A percentile compares a stretch with the other conserved stretches of the same genome.
These are phyloP conservation scores for Neltuma alba DNA, from an alignment of 306 rosid species.

Conservation along the genomic window DNA sequence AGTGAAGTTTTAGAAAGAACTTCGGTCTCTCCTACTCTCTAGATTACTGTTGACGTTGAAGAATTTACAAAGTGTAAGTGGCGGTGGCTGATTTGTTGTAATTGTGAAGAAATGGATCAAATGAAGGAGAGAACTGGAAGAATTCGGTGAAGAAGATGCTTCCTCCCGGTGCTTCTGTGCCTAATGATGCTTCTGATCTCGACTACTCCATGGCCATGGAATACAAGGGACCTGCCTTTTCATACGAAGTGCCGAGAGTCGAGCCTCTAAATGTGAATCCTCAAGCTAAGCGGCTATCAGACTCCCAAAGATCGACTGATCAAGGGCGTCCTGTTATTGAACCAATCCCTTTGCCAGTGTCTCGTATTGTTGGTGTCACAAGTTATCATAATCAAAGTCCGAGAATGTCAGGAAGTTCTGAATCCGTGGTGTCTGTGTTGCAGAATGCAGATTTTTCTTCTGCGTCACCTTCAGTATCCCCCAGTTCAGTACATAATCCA, in stretches of 20 bases:
- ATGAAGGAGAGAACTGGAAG: slow-evolving; percentile 76
- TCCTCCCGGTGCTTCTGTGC: slow-evolving; percentile 85
- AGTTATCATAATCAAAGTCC: slow-evolving; percentile 73
- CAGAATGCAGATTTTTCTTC: slow-evolving; percentile 87
- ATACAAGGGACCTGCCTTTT: slow-evolving; percentile 81
- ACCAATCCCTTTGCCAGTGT: slow-evolving; percentile 84
- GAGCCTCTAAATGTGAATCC: slow-evolving; percentile 74
- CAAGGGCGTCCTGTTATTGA: slow-evolving; percentile 56
- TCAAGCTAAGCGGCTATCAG: slow-evolving; percentile 45
- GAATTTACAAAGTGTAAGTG: slow-evolving; percentile 3
- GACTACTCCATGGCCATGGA: slow-evolving; percentile 89
- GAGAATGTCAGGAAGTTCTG: slow-evolving; percentile 86
- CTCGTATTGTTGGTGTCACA: slow-evolving; percentile 76
- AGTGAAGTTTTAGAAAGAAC: slow-evolving; percentile 26
- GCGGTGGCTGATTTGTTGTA: slow-evolving; percentile 8
- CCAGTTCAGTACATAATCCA: slow-evolving; percentile 75
- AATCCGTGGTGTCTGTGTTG: slow-evolving; percentile 90
- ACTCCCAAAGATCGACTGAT: slow-evolving; percentile 54
- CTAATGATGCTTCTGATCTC: slow-evolving; percentile 71
- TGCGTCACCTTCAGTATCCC: slow-evolving; percentile 90
- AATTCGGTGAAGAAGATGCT: slow-evolving; percentile 78
- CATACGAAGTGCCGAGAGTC: slow-evolving; percentile 79
- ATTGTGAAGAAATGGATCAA: slow-evolving; percentile 49
- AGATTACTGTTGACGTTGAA: slow-evolving; percentile 35
- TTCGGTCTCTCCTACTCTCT: background rate